A percentile compares a stretch with the other conserved stretches of the same genome.
phyloP scores from a whole-genome alignment of 2,329 filamentous ascomycete species.

The Byssochlamys sp. region DNA sequence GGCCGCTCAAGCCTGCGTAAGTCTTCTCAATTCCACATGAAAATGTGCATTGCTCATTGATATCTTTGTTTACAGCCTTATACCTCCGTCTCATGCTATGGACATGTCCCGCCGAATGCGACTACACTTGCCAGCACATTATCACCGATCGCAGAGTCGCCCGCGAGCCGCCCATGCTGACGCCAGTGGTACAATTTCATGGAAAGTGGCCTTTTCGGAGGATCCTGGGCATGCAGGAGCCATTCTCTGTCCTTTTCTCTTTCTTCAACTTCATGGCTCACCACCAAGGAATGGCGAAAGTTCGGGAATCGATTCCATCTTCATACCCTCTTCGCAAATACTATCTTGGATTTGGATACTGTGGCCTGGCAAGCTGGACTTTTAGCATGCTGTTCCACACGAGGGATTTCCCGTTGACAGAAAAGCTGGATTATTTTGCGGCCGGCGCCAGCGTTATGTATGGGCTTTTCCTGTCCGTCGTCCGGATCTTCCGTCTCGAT shows the following conservation, averaged over 20 bases:
- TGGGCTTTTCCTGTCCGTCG: conserved; percentile 73
- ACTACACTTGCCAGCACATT: conserved; percentile 95
- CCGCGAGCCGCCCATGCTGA: conserved; percentile 52
- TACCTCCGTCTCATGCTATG: conserved; percentile 80
- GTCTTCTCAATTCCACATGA: conserved; percentile 56
- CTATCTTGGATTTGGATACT: conserved; percentile 69
- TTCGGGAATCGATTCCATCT: conserved; percentile 61
- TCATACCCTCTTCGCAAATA: conserved; percentile 68
- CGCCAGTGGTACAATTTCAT: conserved; percentile 79
- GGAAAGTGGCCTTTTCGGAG: conserved; percentile 97
- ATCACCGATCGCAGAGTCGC: conserved; percentile 64
- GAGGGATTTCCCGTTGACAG: conserved; percentile 72
- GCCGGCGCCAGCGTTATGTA: conserved; percentile 85
- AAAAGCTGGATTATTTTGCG: conserved; percentile 92
- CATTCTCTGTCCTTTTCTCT: conserved; percentile 85
- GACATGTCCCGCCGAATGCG: conserved; percentile 88
- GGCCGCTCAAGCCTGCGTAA: conserved; percentile 62
- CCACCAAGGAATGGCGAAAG: conserved; percentile 60
- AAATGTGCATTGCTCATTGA: conserved; percentile 4
- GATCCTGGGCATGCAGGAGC: conserved; percentile 86
- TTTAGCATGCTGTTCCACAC: conserved; percentile 90
- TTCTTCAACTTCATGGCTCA: conserved; percentile 85
- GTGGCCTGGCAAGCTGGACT: conserved; percentile 74
- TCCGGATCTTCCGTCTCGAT: conserved; percentile 78
- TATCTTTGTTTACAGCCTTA: conserved; percentile 49